These are phyloP conservation scores for Colletotrichum cordylinicola DNA, from an alignment of 2,329 filamentous ascomycete species.

Conservation along the genomic window DNA sequence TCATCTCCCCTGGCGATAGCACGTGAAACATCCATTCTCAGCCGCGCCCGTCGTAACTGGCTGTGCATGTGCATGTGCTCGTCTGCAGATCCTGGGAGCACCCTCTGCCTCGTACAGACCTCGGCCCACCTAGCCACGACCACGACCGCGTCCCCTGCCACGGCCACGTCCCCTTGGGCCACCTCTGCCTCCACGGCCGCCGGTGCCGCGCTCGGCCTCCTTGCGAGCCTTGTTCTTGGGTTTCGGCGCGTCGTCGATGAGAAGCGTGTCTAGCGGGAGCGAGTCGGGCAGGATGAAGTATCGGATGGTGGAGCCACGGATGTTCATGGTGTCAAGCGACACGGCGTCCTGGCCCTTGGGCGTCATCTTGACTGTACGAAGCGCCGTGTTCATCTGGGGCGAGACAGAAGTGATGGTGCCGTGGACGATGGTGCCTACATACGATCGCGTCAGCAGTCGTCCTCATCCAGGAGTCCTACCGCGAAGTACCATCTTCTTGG, in stretches of 20 bases:
- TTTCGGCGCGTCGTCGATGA: conserved; percentile 96
- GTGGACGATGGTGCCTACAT: conserved; percentile 87
- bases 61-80: not conserved
- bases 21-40: not conserved
- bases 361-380: conserved; percentile 97
- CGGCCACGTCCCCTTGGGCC: conserved; percentile 60
- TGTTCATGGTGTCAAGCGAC: conserved; percentile 92
- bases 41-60: not conserved
- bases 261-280: conserved; percentile 89
- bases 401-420: conserved; percentile 97
- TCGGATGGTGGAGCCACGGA: conserved; percentile 93
- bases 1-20: not conserved
- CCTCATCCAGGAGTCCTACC: not conserved
- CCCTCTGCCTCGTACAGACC: not conserved
- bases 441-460: not conserved
- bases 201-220: conserved; percentile 72
- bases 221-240: conserved; percentile 99
- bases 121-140: conserved; percentile 33
- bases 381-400: conserved; percentile 97
- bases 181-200: conserved; percentile 56
- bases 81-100: not conserved
- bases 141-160: conserved; percentile 49
- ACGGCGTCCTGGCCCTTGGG: conserved; percentile 86
- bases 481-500: not conserved
- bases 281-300: conserved; percentile 97